Percentiles rank a stretch among this genome's conserved stretches.
phyloP scores from a whole-genome alignment of 2,329 filamentous ascomycete species.

The Aspergillus sp. region DNA sequence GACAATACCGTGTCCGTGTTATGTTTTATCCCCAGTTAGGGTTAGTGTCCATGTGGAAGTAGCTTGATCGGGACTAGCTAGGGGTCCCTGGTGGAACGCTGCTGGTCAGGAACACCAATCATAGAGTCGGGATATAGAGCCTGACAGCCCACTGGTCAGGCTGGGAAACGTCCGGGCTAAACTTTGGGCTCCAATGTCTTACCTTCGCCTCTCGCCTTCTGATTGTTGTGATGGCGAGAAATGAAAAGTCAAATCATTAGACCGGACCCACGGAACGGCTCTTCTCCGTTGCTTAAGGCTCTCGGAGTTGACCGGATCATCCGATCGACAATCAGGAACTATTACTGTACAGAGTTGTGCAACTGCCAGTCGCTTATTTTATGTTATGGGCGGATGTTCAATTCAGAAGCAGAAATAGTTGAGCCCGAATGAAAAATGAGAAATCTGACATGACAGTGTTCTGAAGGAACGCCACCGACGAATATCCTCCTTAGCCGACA shows the following conservation, averaged over 20 bases:
- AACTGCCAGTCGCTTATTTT: too few species aligned
- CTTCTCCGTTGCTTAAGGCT: background rate
- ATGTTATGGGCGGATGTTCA: too few species aligned
- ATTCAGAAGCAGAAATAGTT: too few species aligned
- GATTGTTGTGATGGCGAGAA: background rate
- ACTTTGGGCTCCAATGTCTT: background rate
- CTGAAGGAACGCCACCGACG: too few species aligned
- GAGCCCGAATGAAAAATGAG: too few species aligned
- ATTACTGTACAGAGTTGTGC: background rate
- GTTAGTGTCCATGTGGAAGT: background rate
- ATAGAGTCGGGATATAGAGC: background rate
- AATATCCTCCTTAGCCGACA: background rate
- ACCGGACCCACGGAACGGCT: conserved; percentile 1
- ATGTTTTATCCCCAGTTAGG: background rate
- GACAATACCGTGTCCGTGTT: background rate
- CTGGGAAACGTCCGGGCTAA: background rate
- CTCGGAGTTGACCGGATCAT: conserved; percentile 15
- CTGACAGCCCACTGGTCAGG: conserved; percentile 1
- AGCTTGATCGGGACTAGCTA: conserved; percentile 10
- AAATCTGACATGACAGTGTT: too few species aligned
- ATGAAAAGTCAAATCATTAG: background rate
- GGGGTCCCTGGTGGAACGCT: background rate
- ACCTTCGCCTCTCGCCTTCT: background rate
- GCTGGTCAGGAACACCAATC: conserved; percentile 23
- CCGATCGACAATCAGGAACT: conserved; percentile 11